Evolutionary conservation across 768 basidiomycete genomes (phyloP), one percentile per base, ranked within the genome.

Genomic region (Strobilomyces dryophilus): DNA sequence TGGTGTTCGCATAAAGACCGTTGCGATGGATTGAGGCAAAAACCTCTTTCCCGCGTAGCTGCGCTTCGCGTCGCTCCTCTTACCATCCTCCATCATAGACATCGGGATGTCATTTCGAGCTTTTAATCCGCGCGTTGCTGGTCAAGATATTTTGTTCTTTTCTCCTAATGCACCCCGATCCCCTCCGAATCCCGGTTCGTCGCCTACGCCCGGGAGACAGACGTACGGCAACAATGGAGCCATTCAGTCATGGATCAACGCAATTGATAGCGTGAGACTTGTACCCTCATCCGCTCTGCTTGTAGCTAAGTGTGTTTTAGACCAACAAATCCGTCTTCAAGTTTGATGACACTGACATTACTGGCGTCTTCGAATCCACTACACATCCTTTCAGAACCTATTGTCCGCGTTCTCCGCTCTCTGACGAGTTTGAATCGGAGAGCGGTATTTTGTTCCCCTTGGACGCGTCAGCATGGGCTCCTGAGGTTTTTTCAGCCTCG

Each of bases 211-310:
- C 2, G 37, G 37, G 31, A 62, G 60, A 49, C 56, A 59, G 31
- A 57, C 68, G 56, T 69, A 71, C 45, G 53, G 53, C 39, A 52
- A 62, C 37, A 57, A 5, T 21, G 58, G 57, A 51, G 59, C 62
- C 10, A 61, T 69, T 37, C 49, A 59, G 51, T 62, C 61, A 31
- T 69, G 68, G 68, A 57, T 71, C 12, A 39, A 61, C 18, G 41
- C 58, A 20, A 66, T 68, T 17, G 51, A 62, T 31, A 34, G 37
- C 14, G 68, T 70, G 34, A 48, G 70, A 51, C 11, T 47, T n/a
- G 1, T 39, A 18, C 14, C 27, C 39, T 36, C 18, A 26, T 29
- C 37, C 39, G 4, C 17, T 18, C 18, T 24, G 12, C 27, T 49
- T 12, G 27, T 42, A 18, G 12, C 31, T 56, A 29, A 63, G 21